Conservation (phyloP, 1,284 basidiomycete species). For the Chiua sp. region DNA sequence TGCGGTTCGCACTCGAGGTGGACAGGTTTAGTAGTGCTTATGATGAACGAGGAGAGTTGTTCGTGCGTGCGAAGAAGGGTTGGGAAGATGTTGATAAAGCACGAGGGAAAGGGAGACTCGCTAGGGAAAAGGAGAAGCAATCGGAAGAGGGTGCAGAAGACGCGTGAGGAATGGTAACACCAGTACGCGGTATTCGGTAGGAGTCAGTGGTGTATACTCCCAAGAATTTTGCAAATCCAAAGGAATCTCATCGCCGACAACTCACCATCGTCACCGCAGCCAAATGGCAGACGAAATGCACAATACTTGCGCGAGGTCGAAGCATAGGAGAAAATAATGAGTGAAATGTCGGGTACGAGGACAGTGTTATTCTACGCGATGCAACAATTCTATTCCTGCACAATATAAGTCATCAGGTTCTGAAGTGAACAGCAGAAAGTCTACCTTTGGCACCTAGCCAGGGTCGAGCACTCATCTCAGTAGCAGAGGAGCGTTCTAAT, state of each 20-base stretch:
- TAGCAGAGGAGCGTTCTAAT: conserved; percentile 21
- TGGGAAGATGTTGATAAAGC: conserved; percentile 65
- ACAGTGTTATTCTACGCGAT: conserved; percentile 24
- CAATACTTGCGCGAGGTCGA: background rate
- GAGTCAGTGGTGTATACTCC: background rate
- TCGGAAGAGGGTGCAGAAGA: background rate
- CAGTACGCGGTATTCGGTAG: too few relatives aligned
- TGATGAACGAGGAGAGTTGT: conserved; percentile 50
- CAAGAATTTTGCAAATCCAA: background rate
- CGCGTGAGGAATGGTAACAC: background rate
- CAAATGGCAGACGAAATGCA: background rate
- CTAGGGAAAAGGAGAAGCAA: conserved; percentile 24
- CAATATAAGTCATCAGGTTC: background rate
- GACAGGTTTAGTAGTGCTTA: conserved; percentile 56
- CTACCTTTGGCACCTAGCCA: conserved; percentile 17
- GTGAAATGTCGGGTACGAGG: conserved; percentile 9
- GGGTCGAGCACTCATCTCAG: background rate
- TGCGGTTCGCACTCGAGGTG: conserved; percentile 53
- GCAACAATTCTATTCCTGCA: conserved; percentile 19
- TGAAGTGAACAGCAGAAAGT: background rate
- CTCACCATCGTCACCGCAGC: background rate
- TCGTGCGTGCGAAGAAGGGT: conserved; percentile 54
- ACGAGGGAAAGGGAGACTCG: conserved; percentile 35
- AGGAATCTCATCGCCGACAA: background rate
- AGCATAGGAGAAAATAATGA: background rate